Evolutionary conservation across 2,329 filamentous ascomycete species (phyloP).

Genomic region (Xylariaceae sp.): DNA sequence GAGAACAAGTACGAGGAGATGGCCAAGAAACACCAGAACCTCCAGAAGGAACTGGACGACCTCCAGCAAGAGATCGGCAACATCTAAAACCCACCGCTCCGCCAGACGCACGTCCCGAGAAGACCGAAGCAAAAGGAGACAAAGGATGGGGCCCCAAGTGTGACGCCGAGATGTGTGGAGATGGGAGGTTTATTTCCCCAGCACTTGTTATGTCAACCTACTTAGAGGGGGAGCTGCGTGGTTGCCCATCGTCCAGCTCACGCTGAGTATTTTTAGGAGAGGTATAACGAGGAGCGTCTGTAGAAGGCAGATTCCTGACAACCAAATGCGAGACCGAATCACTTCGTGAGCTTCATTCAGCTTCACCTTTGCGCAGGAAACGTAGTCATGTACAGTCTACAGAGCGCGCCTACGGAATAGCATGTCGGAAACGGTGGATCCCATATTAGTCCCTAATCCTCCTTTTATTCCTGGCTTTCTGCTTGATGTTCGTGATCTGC

Average conservation of each 20-base stretch:
- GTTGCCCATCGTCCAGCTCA: slow-evolving; percentile 22
- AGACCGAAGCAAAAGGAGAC: background rate
- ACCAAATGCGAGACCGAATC: slow-evolving; percentile 13
- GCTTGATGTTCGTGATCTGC: slow-evolving; percentile 67
- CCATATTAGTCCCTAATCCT: slow-evolving; percentile 27
- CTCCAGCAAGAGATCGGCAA: slow-evolving; percentile 89
- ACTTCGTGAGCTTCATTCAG: slow-evolving; percentile 1
- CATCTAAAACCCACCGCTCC: slow-evolving; percentile 56
- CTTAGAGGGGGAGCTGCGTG: slow-evolving; percentile 17
- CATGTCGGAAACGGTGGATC: slow-evolving; percentile 24
- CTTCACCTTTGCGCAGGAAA: slow-evolving; percentile 8
- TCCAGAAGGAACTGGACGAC: slow-evolving; percentile 65
- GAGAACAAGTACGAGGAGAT: slow-evolving; percentile 98
- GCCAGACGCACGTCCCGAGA: slow-evolving; percentile 5
- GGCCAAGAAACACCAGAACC: slow-evolving; percentile 88
- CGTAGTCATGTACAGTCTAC: slow-evolving; percentile 18
- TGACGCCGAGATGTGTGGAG: slow-evolving; percentile 14
- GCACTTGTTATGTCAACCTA: slow-evolving; percentile 23
- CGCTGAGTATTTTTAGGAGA: slow-evolving; percentile 14
- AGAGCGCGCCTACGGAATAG: slow-evolving; percentile 19
- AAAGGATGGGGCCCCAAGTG: slow-evolving; percentile 2
- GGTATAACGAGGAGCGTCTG: slow-evolving; percentile 5
- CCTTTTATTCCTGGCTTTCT: slow-evolving; percentile 58
- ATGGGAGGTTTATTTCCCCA: slow-evolving; percentile 22
- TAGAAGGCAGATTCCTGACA: slow-evolving; percentile 13